Evolutionary conservation across 257 asterid species (phyloP).

Genomic region (Ocimum tenuiflorum): DNA sequence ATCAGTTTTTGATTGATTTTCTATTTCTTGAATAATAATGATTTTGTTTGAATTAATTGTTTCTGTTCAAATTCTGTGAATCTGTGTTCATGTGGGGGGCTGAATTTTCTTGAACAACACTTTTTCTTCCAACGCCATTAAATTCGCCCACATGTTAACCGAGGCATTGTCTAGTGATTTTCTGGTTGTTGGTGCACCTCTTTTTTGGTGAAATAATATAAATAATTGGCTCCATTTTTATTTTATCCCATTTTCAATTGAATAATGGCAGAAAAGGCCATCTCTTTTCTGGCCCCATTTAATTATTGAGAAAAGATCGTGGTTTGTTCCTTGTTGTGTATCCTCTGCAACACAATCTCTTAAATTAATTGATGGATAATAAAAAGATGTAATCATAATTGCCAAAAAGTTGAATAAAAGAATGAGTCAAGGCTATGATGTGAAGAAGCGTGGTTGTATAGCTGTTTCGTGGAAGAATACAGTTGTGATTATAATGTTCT

Average conservation of each 20-base stretch:
- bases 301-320: constrained; percentile 6
- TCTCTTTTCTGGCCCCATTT: background rate
- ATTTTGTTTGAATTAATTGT: constrained; percentile 20
- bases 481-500: constrained; percentile 21
- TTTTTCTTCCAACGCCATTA: constrained; percentile 11
- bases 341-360: background rate
- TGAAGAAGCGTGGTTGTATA: constrained; percentile 43
- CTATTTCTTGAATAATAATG: background rate
- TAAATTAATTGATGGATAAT: background rate
- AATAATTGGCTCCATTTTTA: background rate
- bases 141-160: constrained; percentile 22
- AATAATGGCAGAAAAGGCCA: background rate
- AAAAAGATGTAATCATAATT: background rate
- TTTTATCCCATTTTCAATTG: background rate
- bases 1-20: background rate
- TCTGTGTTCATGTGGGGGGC: background rate
- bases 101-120: constrained; percentile 2
- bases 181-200: constrained; percentile 17
- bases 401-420: background rate
- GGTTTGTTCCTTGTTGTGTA: constrained; percentile 2
- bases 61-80: background rate
- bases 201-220: constrained; percentile 11
- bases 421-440: constrained; percentile 21
- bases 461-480: constrained; percentile 32
- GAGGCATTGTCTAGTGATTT: constrained; percentile 10